Base-by-base conservation (phyloP, 768 basidiomycete genomes). In the Mycena galopus region DNA sequence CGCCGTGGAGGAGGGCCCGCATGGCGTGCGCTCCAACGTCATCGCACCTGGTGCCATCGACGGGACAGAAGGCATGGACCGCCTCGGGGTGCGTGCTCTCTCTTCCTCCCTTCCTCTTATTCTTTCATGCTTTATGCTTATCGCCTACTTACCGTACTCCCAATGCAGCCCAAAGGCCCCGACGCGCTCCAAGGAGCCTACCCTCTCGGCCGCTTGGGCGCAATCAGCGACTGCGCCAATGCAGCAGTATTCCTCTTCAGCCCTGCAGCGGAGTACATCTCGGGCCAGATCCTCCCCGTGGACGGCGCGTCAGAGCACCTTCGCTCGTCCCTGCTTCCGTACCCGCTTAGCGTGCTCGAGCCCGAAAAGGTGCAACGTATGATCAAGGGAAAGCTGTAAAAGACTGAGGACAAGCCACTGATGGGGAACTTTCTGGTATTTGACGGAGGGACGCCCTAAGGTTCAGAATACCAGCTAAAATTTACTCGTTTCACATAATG, bases 1-100 rank as follows among this genome's bases (percentile, higher is more conserved):
- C 30, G 96, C 97, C 2, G 89, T 97, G 16, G 97, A 99, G 83
- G 96, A 97, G 83, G 97, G 97, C 1, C 97, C 97, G 5, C 88
- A 91, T 76, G 97, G 97, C n/a, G 91, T 99, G 23, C 91, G 97
- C 56, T 94, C 95, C 21, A 98, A 96, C 76, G 90, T 94, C 57
- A 91, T 96, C 75, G 88, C 94, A 4, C 95, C 95, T 6, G 94
- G 96, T 4, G 92, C 94, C 8, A 97, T 97, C 68, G 88, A 77
- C 6, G 90, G 86, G 12, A 98, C 97, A 1, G 95, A 94, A 80
- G 93, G 93, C 65, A 84, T 88, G 81, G 84, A 88, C 72, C 90
- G 92, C n/a, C 87, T 94, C 35, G 76, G 81, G 9, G 73, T 64
- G 8, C n/a, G 55, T 14, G 17, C 25, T 39, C 10, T 25, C 8